phyloP scores from a whole-genome alignment of 2,329 filamentous ascomycete genomes.

The Exophiala xenobiotica region DNA sequence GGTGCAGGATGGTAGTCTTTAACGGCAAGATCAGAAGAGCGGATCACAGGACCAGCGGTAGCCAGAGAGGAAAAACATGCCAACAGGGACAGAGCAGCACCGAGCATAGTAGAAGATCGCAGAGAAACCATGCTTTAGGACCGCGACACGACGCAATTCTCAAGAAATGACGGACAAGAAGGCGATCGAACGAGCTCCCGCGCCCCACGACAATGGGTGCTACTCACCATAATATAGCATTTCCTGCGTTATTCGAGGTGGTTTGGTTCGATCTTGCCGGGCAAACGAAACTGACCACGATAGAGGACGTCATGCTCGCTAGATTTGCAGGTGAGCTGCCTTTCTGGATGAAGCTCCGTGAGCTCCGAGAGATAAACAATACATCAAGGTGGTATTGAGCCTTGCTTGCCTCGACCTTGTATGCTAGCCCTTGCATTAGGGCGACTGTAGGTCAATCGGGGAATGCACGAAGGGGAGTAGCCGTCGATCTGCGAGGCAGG shows the following conservation, averaged over 20 bases:
- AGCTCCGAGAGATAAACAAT: slow-evolving; percentile 6
- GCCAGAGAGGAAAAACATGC: slow-evolving; percentile 17
- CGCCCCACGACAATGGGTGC: background rate
- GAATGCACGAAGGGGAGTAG: background rate
- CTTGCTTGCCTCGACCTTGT: too few species aligned
- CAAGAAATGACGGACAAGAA: background rate
- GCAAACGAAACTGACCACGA: background rate
- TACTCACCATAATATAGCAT: background rate
- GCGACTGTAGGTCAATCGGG: background rate
- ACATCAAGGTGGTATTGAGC: background rate
- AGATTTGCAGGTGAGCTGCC: slow-evolving; percentile 7
- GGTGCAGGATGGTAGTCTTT: slow-evolving; percentile 59
- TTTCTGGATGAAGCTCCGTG: slow-evolving; percentile 11
- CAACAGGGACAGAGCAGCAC: slow-evolving; percentile 12
- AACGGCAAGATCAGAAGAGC: slow-evolving; percentile 48
- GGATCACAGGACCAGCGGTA: slow-evolving; percentile 17
- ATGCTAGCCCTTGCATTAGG: slow-evolving; percentile 20
- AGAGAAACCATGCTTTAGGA: slow-evolving; percentile 9
- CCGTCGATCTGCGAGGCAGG: background rate
- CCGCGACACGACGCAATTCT: background rate
- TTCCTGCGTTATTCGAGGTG: background rate
- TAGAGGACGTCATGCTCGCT: slow-evolving; percentile 5
- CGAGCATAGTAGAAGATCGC: slow-evolving; percentile 8
- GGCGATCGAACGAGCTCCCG: background rate
- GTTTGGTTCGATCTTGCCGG: background rate